Evolutionary conservation across 352 stramenopile genomes (phyloP).

Genomic region (Aphanomyces stellatus): DNA sequence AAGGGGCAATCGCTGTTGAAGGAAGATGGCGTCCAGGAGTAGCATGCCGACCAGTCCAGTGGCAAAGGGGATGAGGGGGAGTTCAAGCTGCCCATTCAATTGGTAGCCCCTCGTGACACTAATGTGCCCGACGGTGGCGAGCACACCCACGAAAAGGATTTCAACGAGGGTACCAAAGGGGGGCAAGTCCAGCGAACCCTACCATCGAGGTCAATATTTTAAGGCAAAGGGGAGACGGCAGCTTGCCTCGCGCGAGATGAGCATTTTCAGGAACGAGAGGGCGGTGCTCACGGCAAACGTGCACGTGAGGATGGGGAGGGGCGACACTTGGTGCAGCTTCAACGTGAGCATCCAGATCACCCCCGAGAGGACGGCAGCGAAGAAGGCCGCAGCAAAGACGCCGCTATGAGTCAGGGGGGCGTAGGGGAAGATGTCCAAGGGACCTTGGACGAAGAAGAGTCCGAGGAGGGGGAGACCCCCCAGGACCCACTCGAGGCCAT

Average conservation of each 20-base stretch:
- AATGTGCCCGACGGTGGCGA: slow-evolving; percentile 41
- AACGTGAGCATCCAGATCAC: background rate
- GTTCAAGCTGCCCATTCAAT: slow-evolving; percentile 35
- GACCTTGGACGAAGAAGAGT: slow-evolving; percentile 45
- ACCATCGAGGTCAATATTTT: background rate
- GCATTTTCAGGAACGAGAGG: slow-evolving; percentile 23
- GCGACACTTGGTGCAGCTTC: slow-evolving; percentile 23
- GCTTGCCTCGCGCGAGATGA: background rate
- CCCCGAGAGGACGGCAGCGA: background rate
- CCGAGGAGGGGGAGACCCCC: slow-evolving; percentile 40
- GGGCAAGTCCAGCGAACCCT: too few species aligned
- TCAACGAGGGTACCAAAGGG: slow-evolving; percentile 25
- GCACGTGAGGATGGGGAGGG: slow-evolving; percentile 34
- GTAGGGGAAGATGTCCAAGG: slow-evolving; percentile 34
- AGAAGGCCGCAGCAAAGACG: background rate
- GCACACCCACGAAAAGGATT: slow-evolving; percentile 32
- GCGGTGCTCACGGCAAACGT: slow-evolving; percentile 34
- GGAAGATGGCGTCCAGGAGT: slow-evolving; percentile 33
- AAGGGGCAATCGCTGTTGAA: slow-evolving; percentile 39
- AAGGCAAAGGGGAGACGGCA: background rate
- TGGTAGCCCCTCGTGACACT: slow-evolving; percentile 51
- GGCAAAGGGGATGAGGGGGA: slow-evolving; percentile 57
- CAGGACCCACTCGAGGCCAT: slow-evolving; percentile 35
- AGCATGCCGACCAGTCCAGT: slow-evolving; percentile 63
- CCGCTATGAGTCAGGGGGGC: background rate